Conservation (phyloP, 495 filamentous ascomycete genomes). For the Monascus purpureus region DNA sequence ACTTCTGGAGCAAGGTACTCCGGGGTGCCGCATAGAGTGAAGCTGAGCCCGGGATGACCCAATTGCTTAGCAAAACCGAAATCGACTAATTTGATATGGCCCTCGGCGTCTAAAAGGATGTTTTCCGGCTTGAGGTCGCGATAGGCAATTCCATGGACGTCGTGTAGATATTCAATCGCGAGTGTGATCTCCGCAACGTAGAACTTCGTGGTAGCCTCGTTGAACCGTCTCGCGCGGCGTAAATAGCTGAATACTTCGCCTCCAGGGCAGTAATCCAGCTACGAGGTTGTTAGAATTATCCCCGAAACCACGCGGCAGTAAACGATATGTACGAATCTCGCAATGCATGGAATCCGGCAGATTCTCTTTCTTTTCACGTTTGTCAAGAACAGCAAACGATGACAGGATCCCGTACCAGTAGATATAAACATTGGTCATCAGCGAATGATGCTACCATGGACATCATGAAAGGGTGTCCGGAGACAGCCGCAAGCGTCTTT, state of each 20-base stretch:
- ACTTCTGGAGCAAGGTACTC: conserved; percentile 96
- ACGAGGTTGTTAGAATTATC: neutral
- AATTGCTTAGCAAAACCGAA: conserved; percentile 87
- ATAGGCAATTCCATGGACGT: conserved; percentile 72
- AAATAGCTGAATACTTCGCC: conserved; percentile 94
- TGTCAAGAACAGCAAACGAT: conserved; percentile 5
- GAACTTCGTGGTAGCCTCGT: conserved; percentile 73
- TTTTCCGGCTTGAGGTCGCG: conserved; percentile 96
- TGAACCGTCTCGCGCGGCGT: conserved; percentile 71
- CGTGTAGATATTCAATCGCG: conserved; percentile 85
- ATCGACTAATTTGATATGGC: conserved; percentile 94
- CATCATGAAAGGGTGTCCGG: conserved; percentile 91
- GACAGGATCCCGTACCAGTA: conserved; percentile 50
- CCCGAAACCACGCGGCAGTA: neutral
- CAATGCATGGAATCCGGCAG: no score
- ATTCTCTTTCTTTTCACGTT: conserved; percentile 3
- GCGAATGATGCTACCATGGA: conserved; percentile 82
- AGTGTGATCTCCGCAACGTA: conserved; percentile 93
- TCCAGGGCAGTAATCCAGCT: conserved; percentile 84
- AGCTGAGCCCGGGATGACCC: conserved; percentile 33
- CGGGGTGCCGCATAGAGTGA: conserved; percentile 84
- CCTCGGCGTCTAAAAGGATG: conserved; percentile 77
- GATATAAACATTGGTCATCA: conserved; percentile 77
- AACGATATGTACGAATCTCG: no score
- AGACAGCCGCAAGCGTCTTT: conserved; percentile 69